Base-by-base conservation (phyloP, 129 eudicot genomes). In the Escallonia rubra region DNA sequence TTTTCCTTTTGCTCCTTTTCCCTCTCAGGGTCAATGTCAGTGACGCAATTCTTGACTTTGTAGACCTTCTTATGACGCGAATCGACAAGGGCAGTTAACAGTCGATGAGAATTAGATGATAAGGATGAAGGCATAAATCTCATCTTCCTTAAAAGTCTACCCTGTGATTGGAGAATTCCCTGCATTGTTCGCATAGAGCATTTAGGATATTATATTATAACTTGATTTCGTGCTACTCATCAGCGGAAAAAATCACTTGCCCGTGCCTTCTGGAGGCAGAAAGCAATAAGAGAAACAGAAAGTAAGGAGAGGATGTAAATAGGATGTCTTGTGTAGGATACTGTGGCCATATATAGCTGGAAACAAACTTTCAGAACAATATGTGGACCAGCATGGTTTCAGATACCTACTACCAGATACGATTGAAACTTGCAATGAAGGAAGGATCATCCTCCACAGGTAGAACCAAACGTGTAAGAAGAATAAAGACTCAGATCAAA, bases 91-190 rank as follows among this genome's bases (percentile, higher is more conserved):
- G 96, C 97, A 64, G 99, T 94, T 85, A 94, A 75, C 53, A 94
- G 60, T 55, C 97, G 85, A 77, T 94, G 99, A 43, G 99, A 94
- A 64, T 94, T 89, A 8, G 99, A 94, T 60, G 97, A 55, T 56
- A 94, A 78, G n/a, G 99, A 94, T 11, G 99, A 89, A 38, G 99
- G 99, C 99, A 89, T 94, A 64, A 94, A 94, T 78, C 90, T 82
- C 99, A 94, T 89, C 79, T 94, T 94, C 54, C 72, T 83, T 41
- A 86, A 61, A 53, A 94, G 80, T 72, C 90, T 81, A 56, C 99
- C 99, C 64, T 94, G 99, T 15, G 99, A 89, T 75, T 94, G 99
- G 63, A 94, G 89, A 71, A 94, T 89, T 15, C 99, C 97, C 99
- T 94, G 82, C 73, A 65, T 15, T 42, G 53, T 39, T 1, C 14